Conservation (phyloP, 192 early-diverging fungal species). For the Geranomyces variabilis region DNA sequence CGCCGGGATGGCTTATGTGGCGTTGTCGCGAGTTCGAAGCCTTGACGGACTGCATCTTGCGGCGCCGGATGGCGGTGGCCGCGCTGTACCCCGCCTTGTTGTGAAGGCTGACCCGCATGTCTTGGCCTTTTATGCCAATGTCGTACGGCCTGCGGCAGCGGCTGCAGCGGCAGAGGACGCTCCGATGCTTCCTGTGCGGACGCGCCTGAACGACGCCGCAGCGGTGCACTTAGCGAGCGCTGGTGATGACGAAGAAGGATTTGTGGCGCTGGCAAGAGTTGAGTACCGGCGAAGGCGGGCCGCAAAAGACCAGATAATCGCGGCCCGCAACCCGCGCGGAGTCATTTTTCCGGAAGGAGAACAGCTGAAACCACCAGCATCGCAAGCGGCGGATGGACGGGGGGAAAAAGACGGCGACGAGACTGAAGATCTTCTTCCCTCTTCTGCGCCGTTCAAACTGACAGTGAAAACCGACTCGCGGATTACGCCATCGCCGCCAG, state of each 20-base stretch:
- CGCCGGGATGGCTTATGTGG: constrained; percentile 85
- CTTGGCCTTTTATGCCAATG: constrained; percentile 59
- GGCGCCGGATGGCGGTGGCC: background rate
- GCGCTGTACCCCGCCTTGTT: constrained; percentile 63
- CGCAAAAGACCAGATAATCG: background rate
- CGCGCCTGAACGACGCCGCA: too few species aligned
- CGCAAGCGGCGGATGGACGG: too few species aligned
- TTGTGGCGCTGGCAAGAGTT: background rate
- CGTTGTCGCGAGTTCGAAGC: constrained; percentile 74
- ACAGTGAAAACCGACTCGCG: too few species aligned
- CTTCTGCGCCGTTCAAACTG: too few species aligned
- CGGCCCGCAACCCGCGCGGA: too few species aligned
- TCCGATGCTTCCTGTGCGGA: too few species aligned
- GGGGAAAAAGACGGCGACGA: too few species aligned
- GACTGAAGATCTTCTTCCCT: too few species aligned
- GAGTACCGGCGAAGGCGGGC: background rate
- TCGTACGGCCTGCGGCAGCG: background rate
- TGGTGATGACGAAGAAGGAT: background rate
- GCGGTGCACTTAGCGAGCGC: background rate
- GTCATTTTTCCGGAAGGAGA: too few species aligned
- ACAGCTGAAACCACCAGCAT: too few species aligned
- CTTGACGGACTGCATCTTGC: constrained; percentile 65
- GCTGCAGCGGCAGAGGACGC: background rate
- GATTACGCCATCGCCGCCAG: too few species aligned
- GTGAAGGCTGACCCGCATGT: constrained; percentile 78